These are phyloP conservation scores for Xylariales sp. DNA, from an alignment of 2,329 filamentous ascomycete species.

Conservation along the genomic window DNA sequence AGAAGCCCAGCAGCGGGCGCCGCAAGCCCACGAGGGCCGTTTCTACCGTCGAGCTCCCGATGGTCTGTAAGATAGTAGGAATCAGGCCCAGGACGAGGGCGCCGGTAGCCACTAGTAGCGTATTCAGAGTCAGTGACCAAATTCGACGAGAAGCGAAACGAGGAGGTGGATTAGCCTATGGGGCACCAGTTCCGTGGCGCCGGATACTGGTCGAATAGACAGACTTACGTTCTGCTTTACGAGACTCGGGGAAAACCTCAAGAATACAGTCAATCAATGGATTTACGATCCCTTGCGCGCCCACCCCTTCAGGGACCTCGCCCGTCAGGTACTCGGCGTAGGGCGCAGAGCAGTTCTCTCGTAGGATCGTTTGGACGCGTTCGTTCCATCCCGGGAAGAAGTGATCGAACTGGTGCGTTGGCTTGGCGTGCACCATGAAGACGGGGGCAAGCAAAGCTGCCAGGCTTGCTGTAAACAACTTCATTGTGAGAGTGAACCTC, in stretches of 20 bases:
- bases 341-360: constrained; percentile 32
- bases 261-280: constrained; percentile 42
- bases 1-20: constrained; percentile 37
- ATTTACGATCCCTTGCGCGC: constrained; percentile 33
- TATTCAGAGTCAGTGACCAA: background rate
- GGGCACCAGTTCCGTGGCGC: background rate
- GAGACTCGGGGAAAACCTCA: constrained; percentile 36
- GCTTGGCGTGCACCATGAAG: constrained; percentile 17
- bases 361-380: constrained; percentile 32
- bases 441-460: constrained; percentile 25
- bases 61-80: constrained; percentile 38
- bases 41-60: constrained; percentile 40
- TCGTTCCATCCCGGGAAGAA: constrained; percentile 37
- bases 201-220: background rate
- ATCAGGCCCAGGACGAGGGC: constrained; percentile 41
- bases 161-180: background rate
- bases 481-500: constrained; percentile 22
- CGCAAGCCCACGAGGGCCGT: constrained; percentile 37
- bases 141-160: background rate
- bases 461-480: constrained; percentile 31
- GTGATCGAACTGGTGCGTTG: constrained; percentile 38
- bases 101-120: constrained; percentile 36
- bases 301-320: constrained; percentile 19
- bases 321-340: constrained; percentile 36
- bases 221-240: constrained; percentile 40